Conservation (phyloP, 805 yeast species). For the Ogataea degrootiae region DNA sequence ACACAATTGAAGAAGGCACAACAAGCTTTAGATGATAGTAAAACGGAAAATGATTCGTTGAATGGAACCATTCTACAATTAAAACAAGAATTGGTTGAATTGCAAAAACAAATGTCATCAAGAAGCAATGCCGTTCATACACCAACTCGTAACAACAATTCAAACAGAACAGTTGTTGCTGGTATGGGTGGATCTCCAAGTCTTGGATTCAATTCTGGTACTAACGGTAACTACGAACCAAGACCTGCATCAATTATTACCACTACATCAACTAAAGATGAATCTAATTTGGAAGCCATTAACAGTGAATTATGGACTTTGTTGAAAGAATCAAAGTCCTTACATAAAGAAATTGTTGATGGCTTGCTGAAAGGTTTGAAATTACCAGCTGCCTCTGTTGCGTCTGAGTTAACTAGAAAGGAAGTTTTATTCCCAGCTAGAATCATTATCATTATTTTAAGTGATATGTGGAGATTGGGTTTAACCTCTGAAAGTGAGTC, state of each 20-base stretch:
- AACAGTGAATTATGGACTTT: slow-evolving; percentile 70
- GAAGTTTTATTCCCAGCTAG: slow-evolving; percentile 96
- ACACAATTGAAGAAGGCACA: slow-evolving; percentile 60
- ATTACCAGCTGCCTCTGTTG: slow-evolving; percentile 82
- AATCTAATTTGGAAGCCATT: slow-evolving; percentile 57
- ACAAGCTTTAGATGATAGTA: slow-evolving; percentile 51
- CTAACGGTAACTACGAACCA: slow-evolving; percentile 37
- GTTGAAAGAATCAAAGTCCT: slow-evolving; percentile 62
- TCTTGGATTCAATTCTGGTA: slow-evolving; percentile 9
- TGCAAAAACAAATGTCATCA: slow-evolving; percentile 27
- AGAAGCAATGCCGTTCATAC: slow-evolving; percentile 14
- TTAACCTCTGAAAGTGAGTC: slow-evolving; percentile 87
- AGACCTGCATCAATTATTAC: slow-evolving; percentile 63
- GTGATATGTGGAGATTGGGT: slow-evolving; percentile 98
- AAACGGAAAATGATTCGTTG: slow-evolving; percentile 61
- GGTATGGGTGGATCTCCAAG: slow-evolving; percentile 19
- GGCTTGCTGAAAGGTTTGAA: slow-evolving; percentile 80
- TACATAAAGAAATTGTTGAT: slow-evolving; percentile 81
- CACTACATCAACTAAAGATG: slow-evolving; percentile 40
- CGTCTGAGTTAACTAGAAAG: slow-evolving; percentile 75
- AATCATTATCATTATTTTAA: slow-evolving; percentile 82
- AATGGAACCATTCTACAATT: slow-evolving; percentile 55
- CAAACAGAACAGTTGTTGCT: slow-evolving; percentile 6
- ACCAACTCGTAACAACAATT: slow-evolving; percentile 7
- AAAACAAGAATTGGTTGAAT: slow-evolving; percentile 35